Percentiles rank a stretch among this genome's conserved stretches.
These are phyloP conservation scores for Beauveria varroae DNA, from an alignment of 2,329 filamentous ascomycete genomes.

Conservation along the genomic window DNA sequence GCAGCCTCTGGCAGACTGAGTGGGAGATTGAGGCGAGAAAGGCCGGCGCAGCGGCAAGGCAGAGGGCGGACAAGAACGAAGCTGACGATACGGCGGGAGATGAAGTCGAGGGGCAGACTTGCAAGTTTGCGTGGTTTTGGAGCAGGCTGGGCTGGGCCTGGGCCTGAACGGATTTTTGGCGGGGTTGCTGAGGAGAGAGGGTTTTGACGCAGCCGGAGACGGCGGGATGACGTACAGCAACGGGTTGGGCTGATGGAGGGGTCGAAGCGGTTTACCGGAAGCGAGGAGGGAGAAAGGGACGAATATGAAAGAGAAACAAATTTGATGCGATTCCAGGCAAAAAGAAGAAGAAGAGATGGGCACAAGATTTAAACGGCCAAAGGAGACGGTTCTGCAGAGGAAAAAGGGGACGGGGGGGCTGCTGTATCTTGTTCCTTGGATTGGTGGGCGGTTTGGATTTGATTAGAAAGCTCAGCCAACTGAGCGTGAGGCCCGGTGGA, in stretches of 20 bases:
- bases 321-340: neutral
- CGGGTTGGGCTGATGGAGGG: neutral
- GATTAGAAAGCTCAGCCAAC: neutral
- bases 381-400: neutral
- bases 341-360: too few species aligned
- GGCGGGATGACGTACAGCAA: constrained; percentile 9
- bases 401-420: neutral
- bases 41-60: neutral
- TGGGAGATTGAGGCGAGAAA: neutral
- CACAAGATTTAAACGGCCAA: neutral
- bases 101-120: neutral
- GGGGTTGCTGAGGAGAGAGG: constrained; percentile 1
- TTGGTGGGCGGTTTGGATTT: neutral
- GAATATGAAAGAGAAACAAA: neutral
- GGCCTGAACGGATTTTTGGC: constrained; percentile 7
- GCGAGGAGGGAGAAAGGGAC: neutral
- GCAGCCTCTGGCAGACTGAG: neutral
- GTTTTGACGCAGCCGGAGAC: constrained; percentile 2
- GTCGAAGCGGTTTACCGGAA: neutral
- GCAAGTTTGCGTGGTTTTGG: constrained; percentile 7
- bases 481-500: neutral
- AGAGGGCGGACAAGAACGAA: neutral
- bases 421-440: neutral
- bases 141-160: constrained; percentile 4
- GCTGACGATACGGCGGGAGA: neutral